Evolutionary conservation across 495 filamentous ascomycete genomes (phyloP), one percentile per base, ranked within the genome.

Genomic region (Aspergillus affinis): DNA sequence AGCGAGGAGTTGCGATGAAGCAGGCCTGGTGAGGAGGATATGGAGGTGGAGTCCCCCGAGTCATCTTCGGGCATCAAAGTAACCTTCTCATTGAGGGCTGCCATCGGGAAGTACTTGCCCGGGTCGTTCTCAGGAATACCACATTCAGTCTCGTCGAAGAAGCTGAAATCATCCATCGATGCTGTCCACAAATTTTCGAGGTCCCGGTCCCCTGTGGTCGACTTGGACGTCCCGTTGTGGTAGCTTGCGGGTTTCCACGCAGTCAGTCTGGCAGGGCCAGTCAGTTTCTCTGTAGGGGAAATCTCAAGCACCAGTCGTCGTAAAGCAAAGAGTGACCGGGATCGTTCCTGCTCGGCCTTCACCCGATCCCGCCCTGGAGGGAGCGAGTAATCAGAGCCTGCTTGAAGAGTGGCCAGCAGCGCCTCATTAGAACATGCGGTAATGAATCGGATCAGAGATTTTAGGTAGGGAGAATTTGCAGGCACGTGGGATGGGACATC

Each of bases 81-180:
- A 51, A 80, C 71, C 52, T 78, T 81, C 49, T 81, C 76, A 17
- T 77, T 78, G 4, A 81, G 61, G 0, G 62, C 64, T 18, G 79
- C 75, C 70, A 78, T 73, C 2, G 79, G 78, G 53, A 78, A 72
- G 58, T 78, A 78, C 48, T 73, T 75, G 7, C 69, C 69, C 4
- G 72, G 72, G 18, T 78, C 75, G 49, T 74, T 72, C 18, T 75
- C 69, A 19, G 78, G 82, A 7, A 86, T 70, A 6, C 82, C 82
- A 29, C 80, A 83, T 66, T 87, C 85, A 45, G 83, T 83, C 50
- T 85, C 83, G 2, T 76, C 82, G 58, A 88, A 88, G 71, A 88
- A 88, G 45, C 82, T 85, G 61, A 87, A 88, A 61, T 88, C 86
- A 27, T 79, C 70, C 46, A 79, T 73, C 8, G 83, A 82, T 21